Evolutionary conservation across 2,329 filamentous ascomycete genomes (phyloP).

Genomic region (Atkinsonella hypoxylon): DNA sequence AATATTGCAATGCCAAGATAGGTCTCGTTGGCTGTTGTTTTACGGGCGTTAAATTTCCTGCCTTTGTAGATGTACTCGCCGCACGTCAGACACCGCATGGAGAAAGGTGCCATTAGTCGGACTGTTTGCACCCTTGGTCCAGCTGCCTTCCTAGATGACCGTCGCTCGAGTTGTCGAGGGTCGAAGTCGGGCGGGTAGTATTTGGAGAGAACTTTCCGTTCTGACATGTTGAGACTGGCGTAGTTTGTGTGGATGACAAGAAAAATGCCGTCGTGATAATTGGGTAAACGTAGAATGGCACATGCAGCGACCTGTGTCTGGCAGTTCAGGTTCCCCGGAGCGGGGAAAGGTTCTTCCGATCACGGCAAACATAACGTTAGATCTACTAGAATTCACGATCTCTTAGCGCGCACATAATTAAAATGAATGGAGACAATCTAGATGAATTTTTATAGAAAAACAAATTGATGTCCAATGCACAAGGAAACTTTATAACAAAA

Average conservation of each 20-base stretch:
- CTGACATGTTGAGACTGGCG: background rate
- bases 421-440: too few relatives aligned
- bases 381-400: too few relatives aligned
- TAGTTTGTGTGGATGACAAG: background rate
- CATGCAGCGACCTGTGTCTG: background rate
- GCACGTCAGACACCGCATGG: background rate
- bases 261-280: too few relatives aligned
- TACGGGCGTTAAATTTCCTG: background rate
- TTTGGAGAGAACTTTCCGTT: background rate
- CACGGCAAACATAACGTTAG: background rate
- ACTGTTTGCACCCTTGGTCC: background rate
- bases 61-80: background rate
- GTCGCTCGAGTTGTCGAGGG: background rate
- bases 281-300: too few relatives aligned
- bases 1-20: background rate
- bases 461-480: too few relatives aligned
- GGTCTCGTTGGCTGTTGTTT: background rate
- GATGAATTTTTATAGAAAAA: background rate
- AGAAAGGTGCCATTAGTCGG: background rate
- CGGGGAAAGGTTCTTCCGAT: background rate
- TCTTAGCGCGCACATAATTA: too few relatives aligned
- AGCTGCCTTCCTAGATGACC: background rate
- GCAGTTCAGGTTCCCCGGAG: background rate
- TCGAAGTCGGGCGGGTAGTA: background rate
- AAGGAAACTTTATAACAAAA: background rate